Base-by-base conservation (phyloP, 2,329 filamentous ascomycete genomes). In the Neonectria sp. region DNA sequence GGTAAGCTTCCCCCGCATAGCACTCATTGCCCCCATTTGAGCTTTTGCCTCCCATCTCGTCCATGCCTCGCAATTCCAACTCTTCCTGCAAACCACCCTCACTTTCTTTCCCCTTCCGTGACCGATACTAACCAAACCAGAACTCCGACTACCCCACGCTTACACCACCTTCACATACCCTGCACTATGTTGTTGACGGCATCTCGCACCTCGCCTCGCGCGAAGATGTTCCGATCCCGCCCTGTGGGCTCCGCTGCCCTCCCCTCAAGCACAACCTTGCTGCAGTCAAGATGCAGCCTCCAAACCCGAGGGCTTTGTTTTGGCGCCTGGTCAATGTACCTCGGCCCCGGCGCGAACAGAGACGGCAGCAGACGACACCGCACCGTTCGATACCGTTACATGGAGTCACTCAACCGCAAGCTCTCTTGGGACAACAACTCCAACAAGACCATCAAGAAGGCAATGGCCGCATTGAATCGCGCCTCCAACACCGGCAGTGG, bases 221-320 rank as follows among this genome's bases (percentile, higher is more conserved):
- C 75, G 63, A 75, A 71, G 64, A 65, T 74, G 33, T 63, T 78
- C 53, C 74, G 74, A 48, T 69, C 68, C 33, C 66, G 65, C 21
- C n/a, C 55, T 40, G n/a, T 46, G 49, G 43, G 56, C 43, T 63
- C 71, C 8, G 66, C 55, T n/a, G n/a, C 60, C 9, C 45, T 74
- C 24, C 63, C 69, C 8, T 66, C 68, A 37, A 49, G 66, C 13
- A n/a, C 67, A 37, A 65, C 62, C 4, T 49, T 60, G 11, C 31
- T 75, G 21, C 70, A 70, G 45, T 68, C 71, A 25, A 71, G 60
- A 58, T 71, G 68, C 55, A 49, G 69, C 11, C 60, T 68, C 17
- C 77, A 78, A 60, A 66, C 49, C 71, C 84, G 88, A 40, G 75
- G 74, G 40, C 87, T 88, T 67, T 84, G 86, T 66, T 83, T 89